These are phyloP conservation scores for Ophiostoma pallidulum DNA, from an alignment of 2,329 filamentous ascomycete genomes.

Conservation along the genomic window DNA sequence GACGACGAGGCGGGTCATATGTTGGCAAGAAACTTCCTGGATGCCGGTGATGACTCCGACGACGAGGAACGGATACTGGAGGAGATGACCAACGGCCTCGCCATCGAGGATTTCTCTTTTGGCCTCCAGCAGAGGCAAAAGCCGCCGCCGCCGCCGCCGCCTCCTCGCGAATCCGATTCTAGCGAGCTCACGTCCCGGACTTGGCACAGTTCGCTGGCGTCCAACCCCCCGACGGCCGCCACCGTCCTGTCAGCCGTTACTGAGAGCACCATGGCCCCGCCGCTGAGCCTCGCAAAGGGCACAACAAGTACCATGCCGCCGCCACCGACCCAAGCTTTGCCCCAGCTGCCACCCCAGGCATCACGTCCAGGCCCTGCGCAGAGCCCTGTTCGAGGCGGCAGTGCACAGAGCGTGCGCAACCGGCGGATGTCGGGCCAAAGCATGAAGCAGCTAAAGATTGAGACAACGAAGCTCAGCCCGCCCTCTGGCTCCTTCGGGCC, in stretches of 20 bases:
- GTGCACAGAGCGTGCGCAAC: slow-evolving; percentile 51
- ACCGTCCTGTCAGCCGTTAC: slow-evolving; percentile 63
- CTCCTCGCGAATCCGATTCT: slow-evolving; percentile 73
- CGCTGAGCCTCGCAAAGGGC: slow-evolving; percentile 21
- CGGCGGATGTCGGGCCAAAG: slow-evolving; percentile 74
- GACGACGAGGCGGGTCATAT: slow-evolving; percentile 26
- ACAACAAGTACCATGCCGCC: slow-evolving; percentile 29
- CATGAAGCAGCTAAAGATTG: slow-evolving; percentile 77
- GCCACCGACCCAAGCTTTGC: slow-evolving; percentile 40
- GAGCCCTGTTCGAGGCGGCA: slow-evolving; percentile 13
- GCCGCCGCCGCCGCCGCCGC: slow-evolving; percentile 45
- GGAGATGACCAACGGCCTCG: slow-evolving; percentile 77
- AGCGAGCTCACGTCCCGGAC: slow-evolving; percentile 68
- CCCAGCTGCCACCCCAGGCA: slow-evolving; percentile 31
- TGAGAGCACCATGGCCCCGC: slow-evolving; percentile 36
- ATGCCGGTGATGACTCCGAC: slow-evolving; percentile 50
- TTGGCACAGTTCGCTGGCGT: slow-evolving; percentile 70
- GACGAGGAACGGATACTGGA: slow-evolving; percentile 74
- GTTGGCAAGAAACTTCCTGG: slow-evolving; percentile 47
- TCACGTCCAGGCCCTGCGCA: slow-evolving; percentile 28
- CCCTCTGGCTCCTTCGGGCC: slow-evolving; percentile 12
- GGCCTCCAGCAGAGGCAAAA: slow-evolving; percentile 37
- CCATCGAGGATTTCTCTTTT: slow-evolving; percentile 74
- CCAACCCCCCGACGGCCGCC: slow-evolving; percentile 55
- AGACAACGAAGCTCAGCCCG: slow-evolving; percentile 47